These are phyloP conservation scores for Ploettnerulaceae sp. DNA, from an alignment of 2,329 filamentous ascomycete species.

Conservation along the genomic window DNA sequence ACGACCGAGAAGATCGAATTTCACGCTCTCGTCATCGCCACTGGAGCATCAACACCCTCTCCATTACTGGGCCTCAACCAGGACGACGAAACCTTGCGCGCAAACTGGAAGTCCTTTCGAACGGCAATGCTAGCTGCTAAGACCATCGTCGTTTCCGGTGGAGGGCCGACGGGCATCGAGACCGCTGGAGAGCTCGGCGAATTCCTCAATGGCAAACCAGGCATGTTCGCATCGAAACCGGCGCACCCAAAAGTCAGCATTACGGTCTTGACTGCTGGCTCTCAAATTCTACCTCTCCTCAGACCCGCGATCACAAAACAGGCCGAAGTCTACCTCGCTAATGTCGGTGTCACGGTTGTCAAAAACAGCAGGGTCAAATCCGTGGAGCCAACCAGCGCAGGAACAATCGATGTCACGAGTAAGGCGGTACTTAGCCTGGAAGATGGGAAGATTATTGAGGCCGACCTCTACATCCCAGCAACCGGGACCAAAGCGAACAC, in stretches of 20 bases:
- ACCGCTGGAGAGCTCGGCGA: conserved; percentile 45
- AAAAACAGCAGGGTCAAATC: conserved; percentile 38
- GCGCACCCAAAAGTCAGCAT: conserved; percentile 39
- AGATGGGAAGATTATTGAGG: conserved; percentile 37
- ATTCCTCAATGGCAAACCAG: conserved; percentile 43
- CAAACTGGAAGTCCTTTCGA: conserved; percentile 39
- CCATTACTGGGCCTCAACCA: conserved; percentile 40
- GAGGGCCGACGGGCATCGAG: conserved; percentile 43
- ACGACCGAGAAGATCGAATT: conserved; percentile 35
- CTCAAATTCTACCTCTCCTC: conserved; percentile 40
- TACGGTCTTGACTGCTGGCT: conserved; percentile 39
- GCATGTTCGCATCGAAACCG: conserved; percentile 35
- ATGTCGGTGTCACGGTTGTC: conserved; percentile 44
- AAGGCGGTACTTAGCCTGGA: conserved; percentile 37
- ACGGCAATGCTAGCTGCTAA: conserved; percentile 37
- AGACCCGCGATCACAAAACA: conserved; percentile 37
- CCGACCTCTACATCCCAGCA: conserved; percentile 46
- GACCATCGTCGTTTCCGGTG: conserved; percentile 42
- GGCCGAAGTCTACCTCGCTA: conserved; percentile 40
- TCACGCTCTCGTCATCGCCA: conserved; percentile 45
- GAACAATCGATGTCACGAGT: conserved; percentile 26
- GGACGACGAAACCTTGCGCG: conserved; percentile 34
- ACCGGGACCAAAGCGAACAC: conserved; percentile 41
- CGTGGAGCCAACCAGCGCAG: conserved; percentile 33
- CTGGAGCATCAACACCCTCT: conserved; percentile 42